phyloP scores from a whole-genome alignment of 768 basidiomycete species.

The Clitopilus hobsonii region DNA sequence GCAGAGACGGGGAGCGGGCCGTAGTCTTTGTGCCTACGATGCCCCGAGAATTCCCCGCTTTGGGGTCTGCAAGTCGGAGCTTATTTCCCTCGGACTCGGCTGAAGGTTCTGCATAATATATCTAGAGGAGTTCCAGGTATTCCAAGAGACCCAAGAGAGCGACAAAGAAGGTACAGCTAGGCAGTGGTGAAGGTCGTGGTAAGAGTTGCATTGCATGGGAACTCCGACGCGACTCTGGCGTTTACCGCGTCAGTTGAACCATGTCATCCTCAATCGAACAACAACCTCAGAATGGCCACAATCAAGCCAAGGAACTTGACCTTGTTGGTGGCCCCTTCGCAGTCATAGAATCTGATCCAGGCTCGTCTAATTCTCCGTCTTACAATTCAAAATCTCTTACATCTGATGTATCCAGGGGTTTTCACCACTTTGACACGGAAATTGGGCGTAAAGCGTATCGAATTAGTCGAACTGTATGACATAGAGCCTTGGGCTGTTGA shows the following conservation, averaged over 20 bases:
- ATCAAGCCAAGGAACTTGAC: constrained; percentile 22
- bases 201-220: background rate
- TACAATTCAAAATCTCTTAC: background rate
- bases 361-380: constrained; percentile 16
- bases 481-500: constrained; percentile 63
- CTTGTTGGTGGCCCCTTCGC: constrained; percentile 61
- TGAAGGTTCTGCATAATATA: background rate
- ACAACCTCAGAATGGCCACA: background rate
- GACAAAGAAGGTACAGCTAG: background rate
- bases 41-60: background rate
- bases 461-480: constrained; percentile 56
- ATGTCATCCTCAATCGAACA: background rate
- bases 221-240: background rate
- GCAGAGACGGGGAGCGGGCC: constrained; percentile 1
- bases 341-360: constrained; percentile 56
- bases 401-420: constrained; percentile 31
- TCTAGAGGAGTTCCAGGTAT: background rate
- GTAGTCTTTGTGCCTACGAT: background rate
- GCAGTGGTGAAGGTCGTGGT: background rate
- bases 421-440: constrained; percentile 54
- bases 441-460: constrained; percentile 47
- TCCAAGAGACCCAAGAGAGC: no score
- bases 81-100: background rate
- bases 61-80: background rate
- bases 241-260: background rate